Base-by-base conservation (phyloP, 108 stramenopile species). In the Schizochytrium sp. region DNA sequence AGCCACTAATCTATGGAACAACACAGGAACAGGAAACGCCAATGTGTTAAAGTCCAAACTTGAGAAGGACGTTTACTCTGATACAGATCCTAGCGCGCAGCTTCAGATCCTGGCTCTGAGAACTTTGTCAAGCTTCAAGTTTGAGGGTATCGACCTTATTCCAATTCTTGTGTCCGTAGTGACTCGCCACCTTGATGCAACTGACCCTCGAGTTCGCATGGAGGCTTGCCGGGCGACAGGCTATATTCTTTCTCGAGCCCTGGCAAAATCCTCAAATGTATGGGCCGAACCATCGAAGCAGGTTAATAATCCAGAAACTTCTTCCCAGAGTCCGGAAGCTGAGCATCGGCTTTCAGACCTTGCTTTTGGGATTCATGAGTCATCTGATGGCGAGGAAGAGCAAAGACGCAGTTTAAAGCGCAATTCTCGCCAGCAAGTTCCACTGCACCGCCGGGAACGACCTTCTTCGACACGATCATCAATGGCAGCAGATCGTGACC, bases 1-100 rank as follows among this genome's bases (percentile, higher is more conserved):
- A 91, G 97, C 40, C 95, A 96, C 38, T 59, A 91, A 45, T 93
- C 95, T 61, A 91, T 97, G 40, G 95, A 95, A 42, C 96, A 96
- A 4, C 92, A 88, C 72, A 47, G 87, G 44, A 60, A 41, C 61
- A 8, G 19, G 15, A 72, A 87, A 57, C 83, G 13, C 76, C 50
- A 17, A 17, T 50, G 47, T 55, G 5, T 10, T 55, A 0, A 83
- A 55, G 10, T 5, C 45, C 45, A 83, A 3, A 42, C 28, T 53
- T 8, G 76, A 83, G 5, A 49, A 55, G 50, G 76, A 83, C 17
- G 50, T 55, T 47, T 83, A 83, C 76, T 47, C 47, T 17, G 76
- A 83, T n/a, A 2, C 50, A 5, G 76, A 83, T 40, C 76, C 87
- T 87, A 15, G 10, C 59, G 46, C 10, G 3, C 42, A 40, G 4